phyloP scores from a whole-genome alignment of 2,329 filamentous ascomycete genomes.

The Diatrype stigma region DNA sequence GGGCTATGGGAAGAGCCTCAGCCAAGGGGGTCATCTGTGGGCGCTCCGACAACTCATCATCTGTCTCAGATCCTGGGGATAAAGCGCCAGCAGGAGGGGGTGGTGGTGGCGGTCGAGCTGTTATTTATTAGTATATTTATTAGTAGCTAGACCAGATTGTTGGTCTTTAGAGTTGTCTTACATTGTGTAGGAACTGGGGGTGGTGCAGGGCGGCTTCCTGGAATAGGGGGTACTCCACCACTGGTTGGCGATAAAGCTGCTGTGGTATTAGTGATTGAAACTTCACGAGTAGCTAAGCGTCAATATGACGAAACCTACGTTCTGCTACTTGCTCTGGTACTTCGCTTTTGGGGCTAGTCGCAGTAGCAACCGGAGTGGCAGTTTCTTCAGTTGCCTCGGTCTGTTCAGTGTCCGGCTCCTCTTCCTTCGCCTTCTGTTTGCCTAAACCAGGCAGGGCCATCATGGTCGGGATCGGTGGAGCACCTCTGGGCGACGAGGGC shows the following conservation, averaged over 20 bases:
- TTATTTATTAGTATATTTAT: constrained; percentile 22
- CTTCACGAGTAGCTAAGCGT: constrained; percentile 11
- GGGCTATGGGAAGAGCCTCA: constrained; percentile 32
- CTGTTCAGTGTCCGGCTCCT: constrained; percentile 42
- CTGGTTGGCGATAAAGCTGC: constrained; percentile 26
- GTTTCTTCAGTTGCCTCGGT: constrained; percentile 34
- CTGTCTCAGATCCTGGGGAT: constrained; percentile 78
- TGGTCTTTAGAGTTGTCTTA: constrained; percentile 37
- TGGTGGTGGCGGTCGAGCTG: constrained; percentile 61
- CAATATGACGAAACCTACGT: constrained; percentile 18
- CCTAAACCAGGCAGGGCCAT: constrained; percentile 72
- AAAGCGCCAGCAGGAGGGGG: constrained; percentile 49
- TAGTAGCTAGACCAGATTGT: neutral
- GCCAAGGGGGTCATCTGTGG: constrained; percentile 38
- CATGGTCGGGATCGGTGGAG: constrained; percentile 53
- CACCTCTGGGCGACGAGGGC: constrained; percentile 35
- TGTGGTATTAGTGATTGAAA: constrained; percentile 16
- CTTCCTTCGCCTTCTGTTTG: constrained; percentile 46
- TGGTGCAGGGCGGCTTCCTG: constrained; percentile 48
- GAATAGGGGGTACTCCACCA: constrained; percentile 40
- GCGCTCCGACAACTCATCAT: constrained; percentile 72
- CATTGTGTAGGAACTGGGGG: constrained; percentile 58
- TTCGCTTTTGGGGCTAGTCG: constrained; percentile 15
- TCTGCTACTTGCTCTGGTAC: constrained; percentile 20
- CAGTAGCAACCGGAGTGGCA: constrained; percentile 24